These are phyloP conservation scores for Cucumis hystrix DNA, from an alignment of 306 rosid genomes.

Conservation along the genomic window DNA sequence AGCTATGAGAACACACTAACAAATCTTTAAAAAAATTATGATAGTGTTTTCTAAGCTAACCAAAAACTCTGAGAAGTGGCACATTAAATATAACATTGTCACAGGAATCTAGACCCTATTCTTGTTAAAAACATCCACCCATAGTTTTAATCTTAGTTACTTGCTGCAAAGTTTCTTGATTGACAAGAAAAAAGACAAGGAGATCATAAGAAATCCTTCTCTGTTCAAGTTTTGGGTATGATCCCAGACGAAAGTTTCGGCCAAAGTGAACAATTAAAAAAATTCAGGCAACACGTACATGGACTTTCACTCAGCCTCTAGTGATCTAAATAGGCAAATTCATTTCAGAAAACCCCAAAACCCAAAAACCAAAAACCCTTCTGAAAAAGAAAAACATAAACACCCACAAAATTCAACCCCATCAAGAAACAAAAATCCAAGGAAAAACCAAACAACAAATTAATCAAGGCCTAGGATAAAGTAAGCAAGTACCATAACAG, in stretches of 20 bases:
- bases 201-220: not conserved
- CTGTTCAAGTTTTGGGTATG: not conserved
- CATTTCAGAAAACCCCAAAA: not conserved
- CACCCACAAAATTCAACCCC: not conserved
- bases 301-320: not conserved
- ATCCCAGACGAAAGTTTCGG: not conserved
- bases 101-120: not conserved
- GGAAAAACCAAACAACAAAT: not conserved
- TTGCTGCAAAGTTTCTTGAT: not conserved
- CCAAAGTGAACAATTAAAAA: not conserved
- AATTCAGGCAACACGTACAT: not conserved
- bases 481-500: slow-evolving; percentile 33
- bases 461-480: not conserved
- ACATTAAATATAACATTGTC: not conserved
- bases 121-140: not conserved
- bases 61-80: not conserved
- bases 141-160: not conserved
- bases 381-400: not conserved
- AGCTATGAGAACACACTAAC: not conserved
- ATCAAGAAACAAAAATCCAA: not conserved
- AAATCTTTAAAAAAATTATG: not conserved
- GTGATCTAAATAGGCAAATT: not conserved
- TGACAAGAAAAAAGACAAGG: not conserved
- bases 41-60: not conserved
- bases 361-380: not conserved